Evolutionary conservation across 73 alveolate genomes (phyloP), one percentile per base, ranked within the genome.

Genomic region (Blepharisma japonicum): DNA sequence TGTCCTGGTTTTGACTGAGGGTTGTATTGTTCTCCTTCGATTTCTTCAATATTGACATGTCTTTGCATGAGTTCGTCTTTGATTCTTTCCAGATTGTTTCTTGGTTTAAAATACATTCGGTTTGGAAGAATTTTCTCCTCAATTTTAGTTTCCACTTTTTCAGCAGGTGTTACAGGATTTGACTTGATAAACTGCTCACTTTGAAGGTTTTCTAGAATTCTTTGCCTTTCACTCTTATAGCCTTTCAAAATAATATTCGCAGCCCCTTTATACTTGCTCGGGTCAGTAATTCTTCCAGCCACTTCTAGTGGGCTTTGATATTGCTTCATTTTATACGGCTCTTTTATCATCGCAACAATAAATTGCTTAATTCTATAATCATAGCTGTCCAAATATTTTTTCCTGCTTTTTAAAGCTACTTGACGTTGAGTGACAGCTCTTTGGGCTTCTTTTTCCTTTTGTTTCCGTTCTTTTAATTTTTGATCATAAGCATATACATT

Each of bases 41-140:
- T 14, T 53, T 53, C 67, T 53, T 11, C 23, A 20, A 53, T 53
- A 53, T 53, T 20, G 23, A 20, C 67, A 53, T 53, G 67, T 14
- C 67, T 11, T 14, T 11, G 27, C 23, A 14, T 53, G 23, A 53
- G 67, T 4, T 53, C 67, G 23, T 53, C 67, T 14, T 14, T 20
- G 23, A 53, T 20, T 20, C 67, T 53, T 53, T 53, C 67, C n/a
- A 53, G 4, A 53, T 53, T 53, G 4, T 53, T 53, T 53, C 23
- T 53, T 4, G 67, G 67, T 53, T 53, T 53, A 20, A 53, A 53
- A 20, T 53, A 53, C 67, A 53, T 53, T 14, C 67, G 67, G n/a
- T 53, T 53, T 53, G 67, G 67, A 14, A 14, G n/a, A 14, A 11
- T 53, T 53, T 53, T 14, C 4, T 53, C n/a, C 2, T 53, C n/a